Conservation (phyloP, 371 early-diverging fungal genomes). For the Coemansia sp. region DNA sequence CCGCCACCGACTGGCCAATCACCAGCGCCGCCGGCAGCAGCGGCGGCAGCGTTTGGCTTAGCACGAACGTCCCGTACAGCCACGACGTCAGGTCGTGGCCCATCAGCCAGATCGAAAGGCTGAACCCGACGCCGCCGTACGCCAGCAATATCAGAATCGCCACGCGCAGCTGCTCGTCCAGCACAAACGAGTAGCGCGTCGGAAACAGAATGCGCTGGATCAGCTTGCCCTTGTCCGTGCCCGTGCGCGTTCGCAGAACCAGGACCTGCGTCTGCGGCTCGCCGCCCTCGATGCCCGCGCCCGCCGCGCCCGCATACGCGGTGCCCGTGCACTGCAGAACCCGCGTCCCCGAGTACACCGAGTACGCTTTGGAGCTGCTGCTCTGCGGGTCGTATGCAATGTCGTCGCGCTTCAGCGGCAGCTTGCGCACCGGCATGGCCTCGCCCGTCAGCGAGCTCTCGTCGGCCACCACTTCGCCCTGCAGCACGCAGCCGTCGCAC, state of each 20-base stretch:
- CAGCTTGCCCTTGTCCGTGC: slow-evolving; percentile 73
- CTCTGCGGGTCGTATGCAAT: slow-evolving; percentile 45
- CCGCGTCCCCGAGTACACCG: slow-evolving; percentile 65
- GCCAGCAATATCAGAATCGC: slow-evolving; percentile 63
- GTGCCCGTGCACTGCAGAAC: slow-evolving; percentile 53
- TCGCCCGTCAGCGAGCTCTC: slow-evolving; percentile 87
- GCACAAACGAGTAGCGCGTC: slow-evolving; percentile 60
- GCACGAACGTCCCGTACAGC: slow-evolving; percentile 64
- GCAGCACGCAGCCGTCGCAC: slow-evolving; percentile 68
- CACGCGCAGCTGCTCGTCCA: slow-evolving; percentile 71
- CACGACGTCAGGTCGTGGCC: slow-evolving; percentile 63
- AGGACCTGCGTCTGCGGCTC: slow-evolving; percentile 53
- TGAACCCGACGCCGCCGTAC: slow-evolving; percentile 62
- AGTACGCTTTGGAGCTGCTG: slow-evolving; percentile 55
- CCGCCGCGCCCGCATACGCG: background rate
- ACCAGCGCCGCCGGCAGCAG: slow-evolving; percentile 72
- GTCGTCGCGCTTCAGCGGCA: slow-evolving; percentile 58
- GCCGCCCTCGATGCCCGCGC: background rate
- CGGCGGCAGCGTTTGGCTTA: slow-evolving; percentile 66
- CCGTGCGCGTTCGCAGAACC: slow-evolving; percentile 71
- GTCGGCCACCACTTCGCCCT: slow-evolving; percentile 73
- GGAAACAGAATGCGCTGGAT: slow-evolving; percentile 78
- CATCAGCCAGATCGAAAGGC: slow-evolving; percentile 61
- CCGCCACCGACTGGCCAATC: slow-evolving; percentile 77
- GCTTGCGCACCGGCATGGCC: slow-evolving; percentile 82